Evolutionary conservation across 495 filamentous ascomycete species (phyloP), one percentile per base, ranked within the genome.

Genomic region (Penicillium pulvis): DNA sequence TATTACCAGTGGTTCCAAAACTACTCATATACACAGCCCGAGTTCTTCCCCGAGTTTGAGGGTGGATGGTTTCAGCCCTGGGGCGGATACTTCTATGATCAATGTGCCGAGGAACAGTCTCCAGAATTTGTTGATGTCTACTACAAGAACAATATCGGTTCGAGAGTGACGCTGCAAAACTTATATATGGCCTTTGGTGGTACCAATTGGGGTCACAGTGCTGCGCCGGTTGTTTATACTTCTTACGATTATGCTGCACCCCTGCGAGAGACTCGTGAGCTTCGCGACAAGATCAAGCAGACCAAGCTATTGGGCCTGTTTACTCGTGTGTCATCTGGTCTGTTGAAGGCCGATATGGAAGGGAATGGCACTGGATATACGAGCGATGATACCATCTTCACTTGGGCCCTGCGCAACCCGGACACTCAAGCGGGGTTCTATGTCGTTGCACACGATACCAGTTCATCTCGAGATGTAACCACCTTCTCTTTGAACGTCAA

Each of bases 1-100:
- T 85, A 82, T 53, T 83, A 81, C 53, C 75, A 84, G 56, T 85
- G 81, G 82, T 85, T 85, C 63, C 73, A 80, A 14, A 77, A 78
- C 45, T 83, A 82, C 57, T 80, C 78, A 6, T 80, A 65, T 56
- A 83, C 79, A 0, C 82, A 84, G 52, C 82, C 81, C 0, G 74
- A 75, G 19, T 80, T 68, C 50, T 55, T 84, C 14, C 71, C 81
- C 2, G 83, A 85, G 58, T 85, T 84, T 44, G 76, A 84, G 58
- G 81, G 76, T 6, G 83, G 82, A 3, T 81, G 68, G 51, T 83
- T 84, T 60, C 71, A 77, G 28, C 71, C 78, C 14, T 85, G 82
- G 81, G 81, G 80, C 35, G 80, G 78, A 2, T 71, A 69, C 7
- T 76, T 77, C 57, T 83, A 79, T 57, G 80, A 81, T 55, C 55